phyloP scores from a whole-genome alignment of 768 basidiomycete species.

The Boletus tylopilopsis region DNA sequence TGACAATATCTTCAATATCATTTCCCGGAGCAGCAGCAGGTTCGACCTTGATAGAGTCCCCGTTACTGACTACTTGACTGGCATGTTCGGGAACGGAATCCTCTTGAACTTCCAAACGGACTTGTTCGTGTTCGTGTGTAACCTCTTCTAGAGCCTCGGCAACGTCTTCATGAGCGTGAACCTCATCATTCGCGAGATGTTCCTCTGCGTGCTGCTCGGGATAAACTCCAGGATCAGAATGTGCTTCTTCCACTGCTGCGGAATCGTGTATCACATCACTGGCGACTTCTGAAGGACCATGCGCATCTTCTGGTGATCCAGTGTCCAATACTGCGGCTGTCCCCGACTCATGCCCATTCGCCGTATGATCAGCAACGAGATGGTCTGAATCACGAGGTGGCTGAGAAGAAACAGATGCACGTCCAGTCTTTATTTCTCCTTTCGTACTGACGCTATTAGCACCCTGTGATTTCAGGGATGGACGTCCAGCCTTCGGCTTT shows the following conservation, averaged over 20 bases:
- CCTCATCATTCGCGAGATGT: conserved; percentile 6
- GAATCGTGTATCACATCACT: conserved; percentile 8
- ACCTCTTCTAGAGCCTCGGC: conserved; percentile 6
- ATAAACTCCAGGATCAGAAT: conserved; percentile 7
- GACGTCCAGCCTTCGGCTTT: conserved; percentile 25
- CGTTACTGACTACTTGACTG: conserved; percentile 8
- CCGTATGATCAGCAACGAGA: conserved; percentile 16
- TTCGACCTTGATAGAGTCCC: conserved; percentile 5
- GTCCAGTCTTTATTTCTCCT: conserved; percentile 13
- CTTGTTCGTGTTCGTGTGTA: conserved; percentile 5
- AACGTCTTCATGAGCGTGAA: conserved; percentile 3
- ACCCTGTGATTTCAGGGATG: conserved; percentile 25
- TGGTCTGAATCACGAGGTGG: conserved; percentile 18
- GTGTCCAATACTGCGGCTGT: conserved; percentile 8
- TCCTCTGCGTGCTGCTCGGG: conserved; percentile 9
- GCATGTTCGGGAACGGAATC: conserved; percentile 4
- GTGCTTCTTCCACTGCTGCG: conserved; percentile 5
- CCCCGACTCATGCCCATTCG: conserved; percentile 27
- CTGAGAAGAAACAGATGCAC: conserved; percentile 27
- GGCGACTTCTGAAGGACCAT: conserved; percentile 15
- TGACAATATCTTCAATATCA: conserved; percentile 64
- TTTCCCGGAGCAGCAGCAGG: conserved; percentile 21
- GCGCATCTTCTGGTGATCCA: conserved; percentile 18
- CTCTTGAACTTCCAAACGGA: conserved; percentile 5
- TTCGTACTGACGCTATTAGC: conserved; percentile 15